Evolutionary conservation across 2,329 filamentous ascomycete species (phyloP).

Genomic region (Xylariaceae sp.): DNA sequence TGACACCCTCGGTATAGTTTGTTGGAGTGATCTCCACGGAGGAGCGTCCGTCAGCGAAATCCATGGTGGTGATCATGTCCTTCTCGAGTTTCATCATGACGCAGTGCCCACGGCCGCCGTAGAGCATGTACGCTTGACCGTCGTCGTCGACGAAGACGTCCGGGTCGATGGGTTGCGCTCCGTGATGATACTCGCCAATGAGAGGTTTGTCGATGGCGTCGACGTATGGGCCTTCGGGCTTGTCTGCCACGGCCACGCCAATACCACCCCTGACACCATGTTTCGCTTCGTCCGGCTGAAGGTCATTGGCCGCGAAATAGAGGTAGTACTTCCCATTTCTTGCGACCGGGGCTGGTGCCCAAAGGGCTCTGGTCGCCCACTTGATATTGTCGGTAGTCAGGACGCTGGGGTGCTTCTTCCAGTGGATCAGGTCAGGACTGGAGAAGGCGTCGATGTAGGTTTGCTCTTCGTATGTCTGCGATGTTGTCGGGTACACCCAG

Average conservation of each 20-base stretch:
- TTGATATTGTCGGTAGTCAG: constrained; percentile 36
- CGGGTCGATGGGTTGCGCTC: constrained; percentile 45
- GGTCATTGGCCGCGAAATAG: constrained; percentile 48
- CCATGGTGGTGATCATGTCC: constrained; percentile 41
- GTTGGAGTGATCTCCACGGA: constrained; percentile 43
- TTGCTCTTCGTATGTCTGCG: constrained; percentile 41
- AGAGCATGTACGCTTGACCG: constrained; percentile 40
- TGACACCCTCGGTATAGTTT: constrained; percentile 41
- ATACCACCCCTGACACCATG: constrained; percentile 36
- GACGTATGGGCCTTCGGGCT: constrained; percentile 37
- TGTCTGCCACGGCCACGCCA: constrained; percentile 37
- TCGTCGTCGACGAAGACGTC: constrained; percentile 40
- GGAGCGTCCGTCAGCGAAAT: constrained; percentile 36
- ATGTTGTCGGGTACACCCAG: constrained; percentile 46
- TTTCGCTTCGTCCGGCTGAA: constrained; percentile 32
- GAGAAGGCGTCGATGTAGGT: constrained; percentile 49
- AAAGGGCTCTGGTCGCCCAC: constrained; percentile 43
- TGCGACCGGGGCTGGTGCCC: constrained; percentile 43
- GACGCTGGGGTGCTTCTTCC: constrained; percentile 43
- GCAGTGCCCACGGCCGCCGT: constrained; percentile 39
- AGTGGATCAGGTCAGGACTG: constrained; percentile 43
- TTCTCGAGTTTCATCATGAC: constrained; percentile 39
- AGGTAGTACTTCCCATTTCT: constrained; percentile 44
- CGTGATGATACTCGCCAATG: constrained; percentile 40
- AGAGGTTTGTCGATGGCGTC: constrained; percentile 40